Evolutionary conservation across 352 stramenopile species (phyloP).

Genomic region (Pseudoperonospora humuli): DNA sequence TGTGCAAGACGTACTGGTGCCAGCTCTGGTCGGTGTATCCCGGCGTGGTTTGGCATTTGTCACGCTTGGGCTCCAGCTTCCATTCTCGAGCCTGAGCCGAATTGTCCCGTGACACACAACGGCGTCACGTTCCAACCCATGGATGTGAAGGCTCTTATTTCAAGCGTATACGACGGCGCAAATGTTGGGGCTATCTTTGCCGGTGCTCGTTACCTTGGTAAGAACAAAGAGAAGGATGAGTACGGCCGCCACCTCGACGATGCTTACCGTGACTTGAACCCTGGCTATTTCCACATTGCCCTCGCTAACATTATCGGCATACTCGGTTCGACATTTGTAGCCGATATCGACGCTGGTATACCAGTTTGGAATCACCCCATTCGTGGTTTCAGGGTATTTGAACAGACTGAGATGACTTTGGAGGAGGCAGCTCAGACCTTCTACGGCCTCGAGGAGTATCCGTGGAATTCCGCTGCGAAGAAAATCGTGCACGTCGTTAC

Average conservation of each 20-base stretch:
- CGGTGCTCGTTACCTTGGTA: slow-evolving; percentile 29
- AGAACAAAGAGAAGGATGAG: slow-evolving; percentile 21
- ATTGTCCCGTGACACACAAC: slow-evolving; percentile 36
- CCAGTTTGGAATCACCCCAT: slow-evolving; percentile 55
- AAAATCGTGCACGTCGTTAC: slow-evolving; percentile 37
- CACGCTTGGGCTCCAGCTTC: slow-evolving; percentile 37
- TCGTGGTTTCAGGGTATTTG: slow-evolving; percentile 29
- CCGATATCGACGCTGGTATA: slow-evolving; percentile 27
- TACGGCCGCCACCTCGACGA: slow-evolving; percentile 32
- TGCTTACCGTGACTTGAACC: slow-evolving; percentile 36
- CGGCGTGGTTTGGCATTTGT: slow-evolving; percentile 42
- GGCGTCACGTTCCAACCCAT: slow-evolving; percentile 38
- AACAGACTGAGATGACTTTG: slow-evolving; percentile 23
- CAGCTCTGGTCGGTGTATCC: slow-evolving; percentile 28
- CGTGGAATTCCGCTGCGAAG: slow-evolving; percentile 34
- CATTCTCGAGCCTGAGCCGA: slow-evolving; percentile 34
- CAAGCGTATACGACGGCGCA: slow-evolving; percentile 35
- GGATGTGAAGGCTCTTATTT: slow-evolving; percentile 44
- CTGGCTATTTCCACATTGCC: slow-evolving; percentile 37
- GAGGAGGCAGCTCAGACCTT: slow-evolving; percentile 25
- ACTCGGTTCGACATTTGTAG: slow-evolving; percentile 32
- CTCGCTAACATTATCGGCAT: slow-evolving; percentile 33
- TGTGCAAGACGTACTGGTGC: slow-evolving; percentile 18
- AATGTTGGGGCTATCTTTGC: slow-evolving; percentile 28
- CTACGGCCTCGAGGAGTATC: slow-evolving; percentile 34